Evolutionary conservation across 768 basidiomycete genomes (phyloP).

Genomic region (Panus rudis): DNA sequence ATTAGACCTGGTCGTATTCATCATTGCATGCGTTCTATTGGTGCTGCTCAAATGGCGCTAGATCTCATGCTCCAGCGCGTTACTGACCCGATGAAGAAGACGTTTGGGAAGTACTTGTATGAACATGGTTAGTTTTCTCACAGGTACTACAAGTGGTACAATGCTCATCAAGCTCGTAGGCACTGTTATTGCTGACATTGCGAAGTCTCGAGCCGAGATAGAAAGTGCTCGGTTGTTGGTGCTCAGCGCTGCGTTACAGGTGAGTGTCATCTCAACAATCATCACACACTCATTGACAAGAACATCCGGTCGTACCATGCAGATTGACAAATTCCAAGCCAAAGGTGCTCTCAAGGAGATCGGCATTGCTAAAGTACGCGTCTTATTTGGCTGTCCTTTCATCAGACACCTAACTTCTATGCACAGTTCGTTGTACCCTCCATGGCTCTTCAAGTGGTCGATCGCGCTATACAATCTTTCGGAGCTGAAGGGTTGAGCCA

Average conservation of each 20-base stretch:
- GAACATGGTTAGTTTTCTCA: constrained; percentile 64
- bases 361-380: constrained; percentile 84
- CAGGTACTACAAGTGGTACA: not conserved
- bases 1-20: constrained; percentile 88
- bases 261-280: constrained; percentile 17
- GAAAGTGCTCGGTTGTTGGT: constrained; percentile 85
- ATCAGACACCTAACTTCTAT: not conserved
- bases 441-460: constrained; percentile 83
- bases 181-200: constrained; percentile 86
- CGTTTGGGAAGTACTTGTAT: constrained; percentile 87
- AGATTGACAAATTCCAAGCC: constrained; percentile 88
- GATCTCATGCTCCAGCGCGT: constrained; percentile 87
- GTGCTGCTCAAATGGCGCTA: constrained; percentile 75
- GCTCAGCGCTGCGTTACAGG: constrained; percentile 85
- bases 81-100: constrained; percentile 86
- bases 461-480: constrained; percentile 92
- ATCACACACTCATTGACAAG: no score
- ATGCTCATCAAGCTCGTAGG: constrained; percentile 36
- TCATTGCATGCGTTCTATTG: constrained; percentile 97
- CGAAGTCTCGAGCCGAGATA: constrained; percentile 88
- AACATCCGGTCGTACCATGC: no score
- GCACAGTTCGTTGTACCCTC: constrained; percentile 87
- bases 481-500: constrained; percentile 96
- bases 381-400: not conserved
- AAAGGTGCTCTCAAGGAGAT: constrained; percentile 98